Conservation (phyloP, 73 alveolate species). For the Tetrahymena elliotti region DNA sequence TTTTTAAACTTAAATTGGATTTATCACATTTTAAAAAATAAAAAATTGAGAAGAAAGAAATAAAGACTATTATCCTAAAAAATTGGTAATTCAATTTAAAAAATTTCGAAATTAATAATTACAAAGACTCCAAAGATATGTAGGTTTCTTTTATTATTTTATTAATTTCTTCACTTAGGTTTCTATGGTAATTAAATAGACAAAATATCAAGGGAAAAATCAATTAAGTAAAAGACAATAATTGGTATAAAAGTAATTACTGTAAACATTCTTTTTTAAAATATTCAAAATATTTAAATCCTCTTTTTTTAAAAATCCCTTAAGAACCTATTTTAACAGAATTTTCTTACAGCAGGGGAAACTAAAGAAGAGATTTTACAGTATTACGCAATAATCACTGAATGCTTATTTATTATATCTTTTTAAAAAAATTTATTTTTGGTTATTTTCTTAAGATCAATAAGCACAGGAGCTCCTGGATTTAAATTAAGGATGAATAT, state of each 20-base stretch:
- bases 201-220: neutral
- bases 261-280: no score
- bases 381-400: neutral
- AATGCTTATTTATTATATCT: neutral
- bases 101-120: no score
- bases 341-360: no score
- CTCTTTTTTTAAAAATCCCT: no score
- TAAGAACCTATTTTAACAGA: no score
- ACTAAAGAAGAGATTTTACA: no score
- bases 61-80: no score
- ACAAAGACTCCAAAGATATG: neutral
- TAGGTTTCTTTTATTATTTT: neutral
- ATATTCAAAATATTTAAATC: no score
- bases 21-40: neutral
- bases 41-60: neutral
- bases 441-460: no score
- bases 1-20: no score
- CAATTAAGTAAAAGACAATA: neutral
- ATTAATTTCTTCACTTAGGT: neutral
- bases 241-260: neutral
- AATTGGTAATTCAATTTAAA: neutral
- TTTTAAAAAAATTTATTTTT: no score
- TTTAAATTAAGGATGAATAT: neutral
- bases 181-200: neutral
- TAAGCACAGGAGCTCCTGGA: no score